Base-by-base conservation (phyloP, 768 basidiomycete genomes). In the Pleurotus djamor region DNA sequence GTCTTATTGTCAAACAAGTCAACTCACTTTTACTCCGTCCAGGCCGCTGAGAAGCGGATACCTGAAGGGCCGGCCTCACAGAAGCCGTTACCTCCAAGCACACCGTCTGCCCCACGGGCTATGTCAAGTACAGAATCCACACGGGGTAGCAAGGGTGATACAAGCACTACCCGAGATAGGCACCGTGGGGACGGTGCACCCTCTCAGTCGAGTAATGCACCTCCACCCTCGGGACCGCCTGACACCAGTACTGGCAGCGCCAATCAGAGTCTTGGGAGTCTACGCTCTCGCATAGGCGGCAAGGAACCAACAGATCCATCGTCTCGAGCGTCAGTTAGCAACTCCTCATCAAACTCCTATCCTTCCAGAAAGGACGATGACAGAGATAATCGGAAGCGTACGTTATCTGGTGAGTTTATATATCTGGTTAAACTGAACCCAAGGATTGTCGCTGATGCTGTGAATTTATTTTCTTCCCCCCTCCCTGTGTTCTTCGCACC, bases 81-180 rank as follows among this genome's bases (percentile, higher is more conserved):
- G 13, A 85, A 84, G 68, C 68, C 72, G 17, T 70, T 84, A 37
- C 83, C 85, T 9, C 77, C 85, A 8, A 81, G 73, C 43, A 84
- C 85, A 4, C 88, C 88, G 16, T 89, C 87, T 43, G 89, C 80
- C 6, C 89, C 89, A 6, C 80, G 89, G 63, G 86, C 87, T 3
- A 89, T 89, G 88, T 81, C 85, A 14, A 73, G 78, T 13, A 69
- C 69, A 47, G 83, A 84, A 48, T 60, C 71, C 33, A 66, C 76
- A 9, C 75, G 82, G 60, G 65, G 67, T 35, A 67, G 62, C 52
- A 85, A 82, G 68, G 64, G 66, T 13, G 82, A 83, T 45, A 58
- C 68, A 43, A 58, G 67, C 44, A 60, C 69, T 44, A 69, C 66
- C 36, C 79, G 79, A 55, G 77, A 83, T 54, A 73, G 81, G 4